Percentiles rank a stretch among this genome's conserved stretches.
Evolutionary conservation across 2,329 filamentous ascomycete genomes (phyloP).

Genomic region (Colletotrichum chrysophilum): DNA sequence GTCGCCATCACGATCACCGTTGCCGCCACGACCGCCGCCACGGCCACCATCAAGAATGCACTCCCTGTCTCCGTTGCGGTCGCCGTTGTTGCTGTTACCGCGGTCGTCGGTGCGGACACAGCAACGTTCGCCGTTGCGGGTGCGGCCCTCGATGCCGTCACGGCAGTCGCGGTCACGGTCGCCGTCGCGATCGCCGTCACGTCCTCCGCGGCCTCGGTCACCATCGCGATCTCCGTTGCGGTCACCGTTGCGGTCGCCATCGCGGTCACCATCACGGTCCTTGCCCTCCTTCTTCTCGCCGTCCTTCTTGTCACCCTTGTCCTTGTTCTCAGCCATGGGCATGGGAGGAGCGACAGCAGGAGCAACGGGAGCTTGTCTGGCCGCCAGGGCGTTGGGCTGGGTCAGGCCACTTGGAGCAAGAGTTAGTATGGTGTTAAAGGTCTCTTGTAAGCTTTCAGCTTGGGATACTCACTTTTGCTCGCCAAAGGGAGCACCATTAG

Average conservation of each 20-base stretch:
- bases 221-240: not conserved
- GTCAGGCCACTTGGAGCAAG: not conserved
- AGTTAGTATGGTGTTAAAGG: not conserved
- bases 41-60: not conserved
- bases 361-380: not conserved
- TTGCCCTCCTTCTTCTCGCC: not conserved
- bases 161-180: not conserved
- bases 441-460: no score
- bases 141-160: not conserved
- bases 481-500: conserved; percentile 10
- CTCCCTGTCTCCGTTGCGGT: not conserved
- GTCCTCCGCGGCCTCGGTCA: not conserved
- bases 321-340: not conserved
- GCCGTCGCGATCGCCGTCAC: not conserved
- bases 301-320: not conserved
- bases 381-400: not conserved
- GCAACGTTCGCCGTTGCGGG: not conserved
- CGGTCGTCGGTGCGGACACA: not conserved
- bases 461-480: not conserved
- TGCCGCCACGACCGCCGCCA: not conserved
- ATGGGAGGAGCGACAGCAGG: not conserved
- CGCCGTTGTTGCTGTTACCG: not conserved
- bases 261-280: not conserved
- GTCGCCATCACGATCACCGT: not conserved
- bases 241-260: not conserved